These are phyloP conservation scores for Sclerotinia trifoliorum DNA, from an alignment of 2,329 filamentous ascomycete species.

Conservation along the genomic window DNA sequence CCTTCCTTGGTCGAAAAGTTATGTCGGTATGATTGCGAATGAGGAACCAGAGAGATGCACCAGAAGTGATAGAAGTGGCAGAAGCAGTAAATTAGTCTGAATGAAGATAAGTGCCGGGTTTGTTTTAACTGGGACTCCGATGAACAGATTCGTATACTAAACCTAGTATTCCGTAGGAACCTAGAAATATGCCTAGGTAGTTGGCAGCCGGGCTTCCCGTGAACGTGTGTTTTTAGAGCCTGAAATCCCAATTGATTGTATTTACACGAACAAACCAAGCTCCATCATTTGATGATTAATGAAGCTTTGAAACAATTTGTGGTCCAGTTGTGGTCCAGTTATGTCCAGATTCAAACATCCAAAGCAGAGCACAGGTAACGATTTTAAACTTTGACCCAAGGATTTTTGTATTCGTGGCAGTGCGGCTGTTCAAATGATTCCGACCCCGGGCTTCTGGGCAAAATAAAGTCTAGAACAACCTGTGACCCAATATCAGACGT, in stretches of 20 bases:
- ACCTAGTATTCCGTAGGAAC: neutral
- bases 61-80: neutral
- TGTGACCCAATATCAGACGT: constrained; percentile 1
- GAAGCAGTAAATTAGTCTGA: neutral
- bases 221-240: neutral
- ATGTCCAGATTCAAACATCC: no score
- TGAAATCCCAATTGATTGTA: neutral
- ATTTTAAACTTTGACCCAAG: neutral
- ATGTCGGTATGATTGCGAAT: neutral
- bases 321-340: no score
- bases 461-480: neutral
- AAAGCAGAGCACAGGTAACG: neutral
- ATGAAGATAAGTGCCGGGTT: neutral
- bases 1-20: neutral
- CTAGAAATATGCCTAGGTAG: neutral
- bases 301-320: no score
- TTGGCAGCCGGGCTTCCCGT: neutral
- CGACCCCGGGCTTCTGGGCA: neutral
- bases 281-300: neutral
- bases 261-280: neutral
- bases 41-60: neutral
- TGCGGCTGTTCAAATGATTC: neutral
- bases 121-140: neutral
- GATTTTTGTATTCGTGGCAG: constrained; percentile 9
- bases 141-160: neutral